Evolutionary conservation across 768 basidiomycete genomes (phyloP), one percentile per base, ranked within the genome.

Genomic region (Pisolithus albus): DNA sequence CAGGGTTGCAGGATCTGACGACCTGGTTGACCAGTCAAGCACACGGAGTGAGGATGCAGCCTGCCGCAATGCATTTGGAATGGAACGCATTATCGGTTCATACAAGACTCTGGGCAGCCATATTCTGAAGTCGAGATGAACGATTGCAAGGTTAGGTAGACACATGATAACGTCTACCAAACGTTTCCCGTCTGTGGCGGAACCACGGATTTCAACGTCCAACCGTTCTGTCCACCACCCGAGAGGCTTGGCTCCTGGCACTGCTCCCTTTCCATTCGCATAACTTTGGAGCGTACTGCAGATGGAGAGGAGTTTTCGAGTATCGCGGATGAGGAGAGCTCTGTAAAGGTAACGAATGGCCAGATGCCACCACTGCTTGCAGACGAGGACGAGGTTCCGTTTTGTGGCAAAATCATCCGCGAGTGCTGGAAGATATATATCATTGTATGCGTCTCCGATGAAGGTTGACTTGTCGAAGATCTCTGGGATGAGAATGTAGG

Each of bases 341-440:
- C 42, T 42, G 40, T 68, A 64, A 36, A 68, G 64, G 38, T 39
- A 53, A 3, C 56, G 59, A 13, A 47, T 40, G 23, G 66, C 59
- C 28, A 68, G 48, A 38, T 60, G 53, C 56, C 58, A 63, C 66
- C 66, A 66, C 46, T 54, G 57, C 43, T 48, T 66, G 52, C 62
- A 68, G 42, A 66, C 66, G 10, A 59, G 59, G 1, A 68, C 66
- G 16, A 66, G 55, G 26, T 52, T 49, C 9, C 57, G 55, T 38
- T 63, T 62, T 19, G 62, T 68, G 43, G 64, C 5, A 21, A 67
- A 55, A 6, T 60, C 51, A 3, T 42, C 34, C 34, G 58, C 45
- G 3, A 63, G 43, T 19, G 47, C 53, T 4, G 28, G 13, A 21
- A 32, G 36, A 30, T 38, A 53, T 4, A 28, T 9, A 11, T 19